Evolutionary conservation across 257 asterid genomes (phyloP), one percentile per base, ranked within the genome.

Genomic region (Euphrasia confusa): DNA sequence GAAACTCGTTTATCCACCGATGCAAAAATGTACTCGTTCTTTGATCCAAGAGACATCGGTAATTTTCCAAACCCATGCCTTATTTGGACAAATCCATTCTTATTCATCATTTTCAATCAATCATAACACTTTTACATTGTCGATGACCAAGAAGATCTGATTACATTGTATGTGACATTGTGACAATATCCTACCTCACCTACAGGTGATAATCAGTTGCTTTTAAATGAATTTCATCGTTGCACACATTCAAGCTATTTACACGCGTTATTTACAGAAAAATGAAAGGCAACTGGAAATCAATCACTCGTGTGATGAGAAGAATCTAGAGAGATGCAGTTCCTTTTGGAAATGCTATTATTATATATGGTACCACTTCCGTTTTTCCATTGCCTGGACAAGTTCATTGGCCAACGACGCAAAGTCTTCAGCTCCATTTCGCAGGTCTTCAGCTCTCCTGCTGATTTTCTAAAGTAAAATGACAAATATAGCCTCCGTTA

Each of bases 341-440:
- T 58, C 33, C 59, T 4, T 64, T 30, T 32, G 54, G 54, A 17
- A 63, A 37, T 17, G 70, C 32, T 45, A 10, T 73, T 74, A 12
- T 73, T 73, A 90, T 62, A 90, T 79, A 39, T 90, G 97, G 80
- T 89, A 90, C 97, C 96, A 87, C 68, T 90, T 90, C n/a, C 89
- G 88, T 4, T 75, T 80, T 72, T 87, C 97, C 96, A 90, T 87
- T 56, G 79, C 90, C 78, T 82, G 85, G 54, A 80, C 96, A 49
- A 90, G 97, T 78, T 90, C 97, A 39, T 87, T 80, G 52, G 97
- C 90, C 77, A 90, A 75, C 40, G 95, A 87, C 32, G 96, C 88
- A 54, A 90, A 85, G 79, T 90, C 95, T 75, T 90, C 90, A 7
- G 97, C 97, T 66, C 83, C 95, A 58, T 78, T 79, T 68, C 73